phyloP scores from a whole-genome alignment of 2,329 filamentous ascomycete genomes.

The Periconia sp. region DNA sequence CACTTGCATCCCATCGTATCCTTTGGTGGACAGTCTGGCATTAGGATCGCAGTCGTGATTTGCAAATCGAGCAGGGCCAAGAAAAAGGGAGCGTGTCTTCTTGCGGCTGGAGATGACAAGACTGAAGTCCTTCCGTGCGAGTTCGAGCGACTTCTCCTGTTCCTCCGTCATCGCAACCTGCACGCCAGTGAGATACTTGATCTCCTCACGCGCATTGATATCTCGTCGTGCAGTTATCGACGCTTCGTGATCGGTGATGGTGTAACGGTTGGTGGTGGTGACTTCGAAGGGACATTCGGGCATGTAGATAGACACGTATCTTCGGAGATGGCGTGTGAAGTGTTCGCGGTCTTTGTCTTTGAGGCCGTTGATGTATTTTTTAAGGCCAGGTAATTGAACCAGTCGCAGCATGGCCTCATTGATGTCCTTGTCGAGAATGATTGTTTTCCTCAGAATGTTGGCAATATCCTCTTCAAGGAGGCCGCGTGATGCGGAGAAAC shows the following conservation, averaged over 20 bases:
- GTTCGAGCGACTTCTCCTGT: conserved; percentile 79
- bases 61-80: conserved; percentile 92
- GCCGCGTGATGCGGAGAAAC: conserved; percentile 81
- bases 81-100: conserved; percentile 87
- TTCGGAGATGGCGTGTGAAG: conserved; percentile 80
- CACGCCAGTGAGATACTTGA: conserved; percentile 89
- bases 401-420: conserved; percentile 71
- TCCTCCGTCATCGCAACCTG: conserved; percentile 90
- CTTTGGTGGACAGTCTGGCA: conserved; percentile 80
- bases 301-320: conserved; percentile 90
- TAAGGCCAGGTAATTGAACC: conserved; percentile 71
- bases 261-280: conserved; percentile 90
- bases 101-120: conserved; percentile 92
- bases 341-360: conserved; percentile 80
- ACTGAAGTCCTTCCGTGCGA: conserved; percentile 90
- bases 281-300: conserved; percentile 96
- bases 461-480: conserved; percentile 67
- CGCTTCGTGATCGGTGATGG: conserved; percentile 86
- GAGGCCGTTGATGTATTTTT: conserved; percentile 68
- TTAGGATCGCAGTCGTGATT: conserved; percentile 98
- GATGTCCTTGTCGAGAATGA: conserved; percentile 74
- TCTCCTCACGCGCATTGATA: conserved; percentile 78
- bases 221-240: conserved; percentile 77
- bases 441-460: conserved; percentile 61
- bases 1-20: conserved; percentile 86